Evolutionary conservation across 768 basidiomycete genomes (phyloP), one percentile per base, ranked within the genome.

Genomic region (Suillus occidentalis): DNA sequence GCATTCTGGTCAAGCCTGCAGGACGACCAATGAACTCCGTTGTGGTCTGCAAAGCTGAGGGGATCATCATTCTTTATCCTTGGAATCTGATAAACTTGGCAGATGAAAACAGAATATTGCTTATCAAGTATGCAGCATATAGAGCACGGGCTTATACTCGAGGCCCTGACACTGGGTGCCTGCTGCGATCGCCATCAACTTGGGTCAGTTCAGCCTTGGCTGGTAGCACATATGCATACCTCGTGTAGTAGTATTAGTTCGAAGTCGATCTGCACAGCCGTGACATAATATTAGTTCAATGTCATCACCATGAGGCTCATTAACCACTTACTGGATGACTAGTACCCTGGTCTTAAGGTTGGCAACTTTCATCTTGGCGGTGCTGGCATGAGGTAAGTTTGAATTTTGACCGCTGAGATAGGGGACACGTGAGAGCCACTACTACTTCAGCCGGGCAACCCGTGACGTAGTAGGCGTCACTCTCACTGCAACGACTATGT

Each of bases 161-260:
- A 31, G 9, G 28, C n/a, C n/a, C n/a, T n/a, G 28, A 55, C 31
- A 34, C 31, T 5, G 20, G 6, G 31, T 7, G 53, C 18, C 20
- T 12, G 10, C 20, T 20, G 10, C 28, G 4, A 9, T 31, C 10
- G 4, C 25, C 28, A 16, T 9, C 28, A 12, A 55, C 12, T 9
- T 43, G 9, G 20, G 9, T 43, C 14, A 37, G 22, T 14, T 39
- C 56, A 25, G 6, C 49, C 22, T 50, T 14, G 6, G 47, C 47
- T 14, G 16, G 25, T 28, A 31, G 28, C 58, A 42, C 18, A 59
- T 42, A 59, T 59, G 25, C 58, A 31, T 59, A 59, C 58, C 58
- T 59, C 40, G 10, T 59, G 58, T 55, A 52, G 31, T 31, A 31
- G 31, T 31, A 28, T 31, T 53, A 16, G 28, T 58, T 37, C 9